A percentile compares a stretch with the other conserved stretches of the same genome.
Conservation (phyloP, 1,139 yeast species). For the Pichia terricola region DNA sequence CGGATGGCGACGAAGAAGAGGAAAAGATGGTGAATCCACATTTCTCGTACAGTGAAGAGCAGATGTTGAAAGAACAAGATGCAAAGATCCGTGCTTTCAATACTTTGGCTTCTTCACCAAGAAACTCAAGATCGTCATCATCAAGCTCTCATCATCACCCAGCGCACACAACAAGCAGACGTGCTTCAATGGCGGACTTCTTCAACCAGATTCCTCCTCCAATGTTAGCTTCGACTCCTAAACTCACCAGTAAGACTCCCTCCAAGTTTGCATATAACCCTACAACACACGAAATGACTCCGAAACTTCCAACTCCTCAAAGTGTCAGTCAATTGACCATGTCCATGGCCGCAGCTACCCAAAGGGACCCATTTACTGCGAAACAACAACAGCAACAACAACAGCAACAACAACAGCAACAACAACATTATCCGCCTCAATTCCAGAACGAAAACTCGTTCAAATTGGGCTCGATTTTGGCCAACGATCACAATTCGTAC, state of each 20-base stretch:
- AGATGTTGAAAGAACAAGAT: constrained; percentile 56
- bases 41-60: constrained; percentile 61
- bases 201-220: constrained; percentile 30
- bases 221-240: constrained; percentile 6
- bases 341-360: neutral
- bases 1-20: neutral
- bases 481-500: constrained; percentile 54
- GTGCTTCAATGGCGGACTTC: constrained; percentile 28
- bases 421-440: constrained; percentile 6
- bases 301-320: constrained; percentile 6
- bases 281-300: constrained; percentile 23
- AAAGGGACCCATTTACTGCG: constrained; percentile 2
- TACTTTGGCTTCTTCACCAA: constrained; percentile 31
- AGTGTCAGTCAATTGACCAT: neutral
- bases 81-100: constrained; percentile 60
- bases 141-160: constrained; percentile 9
- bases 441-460: constrained; percentile 6
- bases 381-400: neutral
- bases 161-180: constrained; percentile 11
- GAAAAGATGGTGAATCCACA: constrained; percentile 28
- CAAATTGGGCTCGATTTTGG: constrained; percentile 48
- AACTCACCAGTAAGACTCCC: constrained; percentile 1
- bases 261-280: constrained; percentile 22
- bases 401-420: neutral
- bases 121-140: constrained; percentile 20